These are phyloP conservation scores for Termitomyces sp. DNA, from an alignment of 768 basidiomycete genomes.

Conservation along the genomic window DNA sequence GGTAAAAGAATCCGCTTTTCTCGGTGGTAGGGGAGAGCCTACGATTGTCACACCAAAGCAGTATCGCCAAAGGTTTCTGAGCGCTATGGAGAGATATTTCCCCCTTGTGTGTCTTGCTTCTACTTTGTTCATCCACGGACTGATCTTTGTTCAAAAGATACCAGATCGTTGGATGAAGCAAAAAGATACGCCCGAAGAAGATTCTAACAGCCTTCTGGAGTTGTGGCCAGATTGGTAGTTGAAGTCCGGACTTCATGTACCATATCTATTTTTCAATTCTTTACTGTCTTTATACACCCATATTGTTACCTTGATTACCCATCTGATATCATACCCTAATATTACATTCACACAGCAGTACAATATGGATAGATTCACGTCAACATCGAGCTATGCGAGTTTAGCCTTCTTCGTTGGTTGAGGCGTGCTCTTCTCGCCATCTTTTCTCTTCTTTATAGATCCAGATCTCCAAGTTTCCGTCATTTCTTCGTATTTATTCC, in stretches of 20 bases:
- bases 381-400: constrained; percentile 35
- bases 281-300: not conserved
- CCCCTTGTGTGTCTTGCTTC: constrained; percentile 52
- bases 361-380: constrained; percentile 9
- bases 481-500: constrained; percentile 49
- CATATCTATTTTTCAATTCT: not conserved
- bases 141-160: constrained; percentile 38
- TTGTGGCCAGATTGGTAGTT: constrained; percentile 60
- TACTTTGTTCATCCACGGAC: not conserved
- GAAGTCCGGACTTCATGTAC: not conserved
- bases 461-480: constrained; percentile 42
- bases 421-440: constrained; percentile 55
- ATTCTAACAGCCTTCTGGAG: constrained; percentile 47
- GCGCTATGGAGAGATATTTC: constrained; percentile 88
- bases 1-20: constrained; percentile 93
- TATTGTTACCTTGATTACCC: constrained; percentile 12
- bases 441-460: constrained; percentile 67
- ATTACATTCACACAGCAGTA: constrained; percentile 16
- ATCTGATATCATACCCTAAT: constrained; percentile 20
- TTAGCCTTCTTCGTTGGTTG: constrained; percentile 68
- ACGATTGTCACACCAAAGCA: constrained; percentile 96
- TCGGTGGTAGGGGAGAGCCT: constrained; percentile 87
- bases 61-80: constrained; percentile 82
- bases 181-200: constrained; percentile 72
- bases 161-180: constrained; percentile 93